These are phyloP conservation scores for Helianthus annuus DNA, from an alignment of 129 eudicot species.

Conservation along the genomic window DNA sequence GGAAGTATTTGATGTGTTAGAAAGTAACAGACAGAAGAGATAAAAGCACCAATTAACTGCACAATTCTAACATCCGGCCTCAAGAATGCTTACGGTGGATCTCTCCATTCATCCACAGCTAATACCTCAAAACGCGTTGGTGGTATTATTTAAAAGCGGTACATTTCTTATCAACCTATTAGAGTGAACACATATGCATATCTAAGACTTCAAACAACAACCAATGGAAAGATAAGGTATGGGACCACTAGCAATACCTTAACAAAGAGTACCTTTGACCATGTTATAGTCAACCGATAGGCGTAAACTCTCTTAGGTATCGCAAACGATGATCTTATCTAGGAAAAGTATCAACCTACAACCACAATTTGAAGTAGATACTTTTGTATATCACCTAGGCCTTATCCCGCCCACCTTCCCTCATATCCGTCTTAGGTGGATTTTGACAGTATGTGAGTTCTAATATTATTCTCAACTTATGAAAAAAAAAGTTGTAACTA, in stretches of 20 bases:
- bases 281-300: slow-evolving; percentile 12
- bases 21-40: no score
- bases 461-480: not conserved
- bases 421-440: not conserved
- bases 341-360: slow-evolving; percentile 5
- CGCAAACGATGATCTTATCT: slow-evolving; percentile 31
- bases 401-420: slow-evolving; percentile 24
- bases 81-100: no score
- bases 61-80: not conserved
- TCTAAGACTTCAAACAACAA: slow-evolving; percentile 7
- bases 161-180: not conserved
- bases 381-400: slow-evolving; percentile 10
- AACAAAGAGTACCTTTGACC: slow-evolving; percentile 23
- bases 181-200: slow-evolving; percentile 5
- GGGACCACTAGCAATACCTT: slow-evolving; percentile 33
- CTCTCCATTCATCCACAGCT: no score
- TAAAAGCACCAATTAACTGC: not conserved
- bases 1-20: no score
- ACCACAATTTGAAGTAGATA: slow-evolving; percentile 23
- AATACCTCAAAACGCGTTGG: no score
- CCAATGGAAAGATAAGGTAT: slow-evolving; percentile 24
- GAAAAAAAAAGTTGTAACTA: not conserved
- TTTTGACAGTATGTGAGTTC: not conserved
- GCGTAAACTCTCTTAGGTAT: slow-evolving; percentile 20
- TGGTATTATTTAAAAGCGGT: no score